Percentiles rank a stretch among this genome's conserved stretches.
phyloP scores from a whole-genome alignment of 805 yeast genomes.

The Spathaspora gorwiae region DNA sequence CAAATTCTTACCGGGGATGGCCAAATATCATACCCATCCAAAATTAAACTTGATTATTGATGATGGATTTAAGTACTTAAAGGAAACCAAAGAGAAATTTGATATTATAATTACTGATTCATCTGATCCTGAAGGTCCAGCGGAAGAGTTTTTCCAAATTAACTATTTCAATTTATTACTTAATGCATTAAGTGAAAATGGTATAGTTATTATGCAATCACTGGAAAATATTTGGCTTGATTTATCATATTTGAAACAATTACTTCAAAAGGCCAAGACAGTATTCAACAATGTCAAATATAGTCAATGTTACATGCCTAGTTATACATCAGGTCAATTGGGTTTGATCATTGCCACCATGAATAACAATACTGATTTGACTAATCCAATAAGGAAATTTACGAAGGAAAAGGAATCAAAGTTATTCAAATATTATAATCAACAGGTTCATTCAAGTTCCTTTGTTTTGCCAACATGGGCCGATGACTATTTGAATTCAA shows the following conservation, averaged over 20 bases:
- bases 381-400: slow-evolving; percentile 47
- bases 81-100: slow-evolving; percentile 43
- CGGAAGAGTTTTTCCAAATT: slow-evolving; percentile 79
- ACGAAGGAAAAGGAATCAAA: slow-evolving; percentile 42
- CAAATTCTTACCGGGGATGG: slow-evolving; percentile 74
- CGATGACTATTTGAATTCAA: slow-evolving; percentile 21
- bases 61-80: slow-evolving; percentile 80
- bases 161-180: slow-evolving; percentile 66
- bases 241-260: slow-evolving; percentile 44
- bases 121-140: slow-evolving; percentile 95
- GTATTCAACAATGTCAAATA: slow-evolving; percentile 63
- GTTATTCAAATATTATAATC: slow-evolving; percentile 61
- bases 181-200: slow-evolving; percentile 57
- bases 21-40: slow-evolving; percentile 58
- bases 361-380: slow-evolving; percentile 42
- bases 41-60: slow-evolving; percentile 63
- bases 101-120: slow-evolving; percentile 90
- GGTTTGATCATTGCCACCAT: slow-evolving; percentile 73
- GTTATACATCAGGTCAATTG: slow-evolving; percentile 84
- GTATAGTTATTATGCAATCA: slow-evolving; percentile 77
- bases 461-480: slow-evolving; percentile 85
- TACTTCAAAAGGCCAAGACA: slow-evolving; percentile 44
- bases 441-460: slow-evolving; percentile 62
- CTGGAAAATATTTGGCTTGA: slow-evolving; percentile 75
- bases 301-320: slow-evolving; percentile 79